Evolutionary conservation across 805 yeast species (phyloP).

Genomic region (Naumovozyma dairenensis): DNA sequence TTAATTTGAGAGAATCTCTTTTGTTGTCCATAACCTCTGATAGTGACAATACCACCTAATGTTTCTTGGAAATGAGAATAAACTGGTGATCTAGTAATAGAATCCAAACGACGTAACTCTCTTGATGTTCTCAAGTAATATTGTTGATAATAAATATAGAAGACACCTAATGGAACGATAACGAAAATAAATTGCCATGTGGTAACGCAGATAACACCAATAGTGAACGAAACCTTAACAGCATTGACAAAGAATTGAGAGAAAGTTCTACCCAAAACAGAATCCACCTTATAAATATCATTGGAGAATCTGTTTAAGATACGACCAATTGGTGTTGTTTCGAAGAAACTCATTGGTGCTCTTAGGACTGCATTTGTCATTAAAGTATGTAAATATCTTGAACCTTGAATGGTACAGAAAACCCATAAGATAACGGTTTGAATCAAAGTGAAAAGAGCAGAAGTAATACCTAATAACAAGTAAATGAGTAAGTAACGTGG

Average conservation of each 20-base stretch:
- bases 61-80: conserved; percentile 82
- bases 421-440: conserved; percentile 71
- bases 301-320: conserved; percentile 83
- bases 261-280: conserved; percentile 59
- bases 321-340: conserved; percentile 92
- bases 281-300: conserved; percentile 85
- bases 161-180: conserved; percentile 54
- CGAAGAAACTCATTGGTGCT: conserved; percentile 94
- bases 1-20: conserved; percentile 55
- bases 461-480: conserved; percentile 59
- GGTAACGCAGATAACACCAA: conserved; percentile 69
- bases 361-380: conserved; percentile 70
- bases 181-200: conserved; percentile 80
- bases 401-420: conserved; percentile 74
- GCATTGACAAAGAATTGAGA: conserved; percentile 55
- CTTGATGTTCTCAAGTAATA: conserved; percentile 69
- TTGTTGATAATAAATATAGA: conserved; percentile 65
- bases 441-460: conserved; percentile 48
- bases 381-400: conserved; percentile 58
- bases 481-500: conserved; percentile 65
- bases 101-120: conserved; percentile 74
- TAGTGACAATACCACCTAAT: conserved; percentile 62
- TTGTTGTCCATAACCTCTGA: conserved; percentile 63
- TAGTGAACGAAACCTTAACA: conserved; percentile 60
- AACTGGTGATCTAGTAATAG: conserved; percentile 70